A percentile compares a stretch with the other conserved stretches of the same genome.
Conservation (phyloP, 192 early-diverging fungal species). For the Chytriomyces confervae region DNA sequence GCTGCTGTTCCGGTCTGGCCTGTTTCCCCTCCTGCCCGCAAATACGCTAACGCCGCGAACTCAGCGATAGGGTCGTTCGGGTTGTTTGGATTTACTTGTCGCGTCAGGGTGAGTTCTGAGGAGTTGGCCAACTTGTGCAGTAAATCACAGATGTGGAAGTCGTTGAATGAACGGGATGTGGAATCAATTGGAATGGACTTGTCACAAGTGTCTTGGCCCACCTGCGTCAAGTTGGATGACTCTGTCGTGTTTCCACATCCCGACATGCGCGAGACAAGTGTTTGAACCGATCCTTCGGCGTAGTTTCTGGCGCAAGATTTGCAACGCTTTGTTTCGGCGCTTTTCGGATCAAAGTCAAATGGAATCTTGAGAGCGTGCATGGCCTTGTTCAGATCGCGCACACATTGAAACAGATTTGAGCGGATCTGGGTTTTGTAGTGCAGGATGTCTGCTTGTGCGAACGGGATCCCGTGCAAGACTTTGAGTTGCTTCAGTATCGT, state of each 20-base stretch:
- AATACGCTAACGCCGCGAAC: neutral
- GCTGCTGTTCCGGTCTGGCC: conserved; percentile 13
- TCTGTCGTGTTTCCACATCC: no score
- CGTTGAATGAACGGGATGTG: no score
- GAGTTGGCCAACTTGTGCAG: no score
- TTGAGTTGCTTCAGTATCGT: conserved; percentile 99
- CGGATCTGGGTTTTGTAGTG: conserved; percentile 93
- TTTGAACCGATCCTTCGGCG: no score
- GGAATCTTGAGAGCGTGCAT: conserved; percentile 68
- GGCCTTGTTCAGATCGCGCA: conserved; percentile 93
- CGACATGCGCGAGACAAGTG: no score
- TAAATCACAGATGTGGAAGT: no score
- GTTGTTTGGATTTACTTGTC: no score
- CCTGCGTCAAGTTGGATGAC: no score
- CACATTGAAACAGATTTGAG: conserved; percentile 91
- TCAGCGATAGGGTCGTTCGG: neutral
- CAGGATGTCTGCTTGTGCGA: conserved; percentile 83
- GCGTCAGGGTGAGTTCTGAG: no score
- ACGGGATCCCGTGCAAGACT: conserved; percentile 93
- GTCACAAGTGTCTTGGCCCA: no score
- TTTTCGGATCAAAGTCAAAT: conserved; percentile 24
- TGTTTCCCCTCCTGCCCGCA: neutral
- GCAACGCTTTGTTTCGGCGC: neutral
- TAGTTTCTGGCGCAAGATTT: no score
- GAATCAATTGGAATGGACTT: no score